These are phyloP conservation scores for Dissoconium aciculare DNA, from an alignment of 2,329 filamentous ascomycete genomes.

Conservation along the genomic window DNA sequence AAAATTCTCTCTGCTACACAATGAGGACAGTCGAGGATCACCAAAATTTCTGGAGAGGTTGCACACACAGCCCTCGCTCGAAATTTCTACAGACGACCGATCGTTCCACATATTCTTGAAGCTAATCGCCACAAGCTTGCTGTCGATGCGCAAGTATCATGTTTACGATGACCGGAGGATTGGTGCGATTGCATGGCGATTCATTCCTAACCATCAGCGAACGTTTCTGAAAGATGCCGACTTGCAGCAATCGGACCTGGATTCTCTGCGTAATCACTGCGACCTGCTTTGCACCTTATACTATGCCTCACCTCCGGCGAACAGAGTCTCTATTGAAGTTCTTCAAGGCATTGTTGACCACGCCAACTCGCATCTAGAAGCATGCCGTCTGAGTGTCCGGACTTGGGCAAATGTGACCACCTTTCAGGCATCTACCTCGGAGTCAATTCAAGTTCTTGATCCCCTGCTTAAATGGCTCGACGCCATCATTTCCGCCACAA, in stretches of 20 bases:
- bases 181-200: slow-evolving; percentile 39
- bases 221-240: slow-evolving; percentile 43
- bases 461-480: slow-evolving; percentile 41
- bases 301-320: slow-evolving; percentile 39
- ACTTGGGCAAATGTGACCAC: slow-evolving; percentile 42
- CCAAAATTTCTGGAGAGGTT: slow-evolving; percentile 40
- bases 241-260: slow-evolving; percentile 38
- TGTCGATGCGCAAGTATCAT: slow-evolving; percentile 27
- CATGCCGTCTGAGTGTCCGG: slow-evolving; percentile 42
- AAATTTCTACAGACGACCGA: slow-evolving; percentile 34
- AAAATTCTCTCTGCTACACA: slow-evolving; percentile 35
- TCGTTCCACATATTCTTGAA: slow-evolving; percentile 48
- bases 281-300: slow-evolving; percentile 47
- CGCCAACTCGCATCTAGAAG: slow-evolving; percentile 42
- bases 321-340: slow-evolving; percentile 37
- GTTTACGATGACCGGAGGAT: slow-evolving; percentile 40
- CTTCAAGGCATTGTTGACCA: slow-evolving; percentile 43
- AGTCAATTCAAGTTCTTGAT: slow-evolving; percentile 31
- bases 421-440: slow-evolving; percentile 42
- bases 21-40: slow-evolving; percentile 39
- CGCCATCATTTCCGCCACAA: slow-evolving; percentile 37
- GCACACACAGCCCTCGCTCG: slow-evolving; percentile 26
- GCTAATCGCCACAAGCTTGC: slow-evolving; percentile 37
- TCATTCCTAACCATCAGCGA: slow-evolving; percentile 46
- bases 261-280: slow-evolving; percentile 46